Percentiles rank a stretch among this genome's conserved stretches.
phyloP scores from a whole-genome alignment of 768 basidiomycete species.

The Suillus hirtellus region DNA sequence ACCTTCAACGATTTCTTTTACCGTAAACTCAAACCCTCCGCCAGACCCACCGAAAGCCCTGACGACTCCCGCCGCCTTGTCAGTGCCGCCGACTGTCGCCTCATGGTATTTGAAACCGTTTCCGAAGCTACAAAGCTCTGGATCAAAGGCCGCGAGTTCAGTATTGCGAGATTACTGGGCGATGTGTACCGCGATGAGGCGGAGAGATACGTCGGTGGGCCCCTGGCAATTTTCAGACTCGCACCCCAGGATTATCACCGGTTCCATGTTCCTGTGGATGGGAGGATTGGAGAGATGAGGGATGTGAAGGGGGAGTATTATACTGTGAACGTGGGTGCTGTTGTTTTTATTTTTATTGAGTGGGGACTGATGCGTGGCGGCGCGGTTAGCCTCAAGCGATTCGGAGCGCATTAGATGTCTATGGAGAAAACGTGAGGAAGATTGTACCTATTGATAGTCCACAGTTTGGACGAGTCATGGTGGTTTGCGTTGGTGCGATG shows the following conservation, averaged over 20 bases:
- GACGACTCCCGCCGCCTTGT: slow-evolving; percentile 80
- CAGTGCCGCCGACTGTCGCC: slow-evolving; percentile 92
- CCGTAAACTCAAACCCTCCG: slow-evolving; percentile 80
- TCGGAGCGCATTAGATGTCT: slow-evolving; percentile 85
- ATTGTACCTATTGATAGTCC: slow-evolving; percentile 90
- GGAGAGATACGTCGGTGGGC: slow-evolving; percentile 75
- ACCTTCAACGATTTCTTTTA: slow-evolving; percentile 96
- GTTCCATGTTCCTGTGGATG: slow-evolving; percentile 87
- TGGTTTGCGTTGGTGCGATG: slow-evolving; percentile 91
- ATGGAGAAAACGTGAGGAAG: slow-evolving; percentile 92
- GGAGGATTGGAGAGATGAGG: slow-evolving; percentile 78
- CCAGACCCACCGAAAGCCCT: slow-evolving; percentile 71
- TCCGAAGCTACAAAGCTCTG: slow-evolving; percentile 85
- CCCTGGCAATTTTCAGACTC: slow-evolving; percentile 85
- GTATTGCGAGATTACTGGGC: slow-evolving; percentile 75
- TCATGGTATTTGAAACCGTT: slow-evolving; percentile 91
- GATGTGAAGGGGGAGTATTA: slow-evolving; percentile 92
- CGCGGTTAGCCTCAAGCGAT: slow-evolving; percentile 82
- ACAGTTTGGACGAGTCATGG: slow-evolving; percentile 89
- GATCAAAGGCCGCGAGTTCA: slow-evolving; percentile 98
- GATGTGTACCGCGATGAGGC: slow-evolving; percentile 70
- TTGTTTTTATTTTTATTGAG: not conserved
- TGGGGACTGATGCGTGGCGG: not conserved
- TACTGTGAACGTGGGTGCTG: slow-evolving; percentile 79
- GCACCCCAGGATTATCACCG: slow-evolving; percentile 97